Evolutionary conservation across 352 stramenopile genomes (phyloP), one percentile per base, ranked within the genome.

Genomic region (Elongisporangium senticosum): DNA sequence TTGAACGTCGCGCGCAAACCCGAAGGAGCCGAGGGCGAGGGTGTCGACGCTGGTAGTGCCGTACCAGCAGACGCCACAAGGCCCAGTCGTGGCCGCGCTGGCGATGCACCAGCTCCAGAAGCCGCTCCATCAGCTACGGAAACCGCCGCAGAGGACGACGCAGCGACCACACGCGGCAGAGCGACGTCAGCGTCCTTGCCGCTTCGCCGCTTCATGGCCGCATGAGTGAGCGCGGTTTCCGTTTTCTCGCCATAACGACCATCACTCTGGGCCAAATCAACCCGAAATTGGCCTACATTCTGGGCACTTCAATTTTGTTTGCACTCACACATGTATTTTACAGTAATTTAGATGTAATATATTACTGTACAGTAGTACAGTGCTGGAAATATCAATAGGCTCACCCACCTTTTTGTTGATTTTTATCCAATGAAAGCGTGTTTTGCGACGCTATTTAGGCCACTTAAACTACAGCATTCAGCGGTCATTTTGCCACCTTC

Each of bases 1-100:
- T 43, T 43, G n/a, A 22, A 33, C 10, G 53, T 58, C 37, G 10
- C 43, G 28, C 59, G 59, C 23, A 55, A 43, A 53, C 59, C 53
- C 3, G 53, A 17, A 22, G 37, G 43, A 19, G 47, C 4, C 22
- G 51, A 17, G 23, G 10, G 21, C 10, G 51, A 17, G 23, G 10
- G 21, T 1, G 33, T 43, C 13, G 33, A 43, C 10, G 10, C 33
- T 43, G 33, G 33, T 17, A 10, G 7, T 43, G 33, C 17, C 4
- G 33, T 43, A 4, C 10, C 33, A 17, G 33, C 4, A 43, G 33
- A 43, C 33, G 33, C 11, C 33, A 43, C 33, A 15, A 43, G 11
- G 11, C 33, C 33, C 11, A 10, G 33, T 43, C 33, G 33, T 17
- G 33, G 33, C 11, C 33, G 33, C 11, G 4, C 33, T 43, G 33